These are phyloP conservation scores for Venturia aucupariae DNA, from an alignment of 2,329 filamentous ascomycete species.

Conservation along the genomic window DNA sequence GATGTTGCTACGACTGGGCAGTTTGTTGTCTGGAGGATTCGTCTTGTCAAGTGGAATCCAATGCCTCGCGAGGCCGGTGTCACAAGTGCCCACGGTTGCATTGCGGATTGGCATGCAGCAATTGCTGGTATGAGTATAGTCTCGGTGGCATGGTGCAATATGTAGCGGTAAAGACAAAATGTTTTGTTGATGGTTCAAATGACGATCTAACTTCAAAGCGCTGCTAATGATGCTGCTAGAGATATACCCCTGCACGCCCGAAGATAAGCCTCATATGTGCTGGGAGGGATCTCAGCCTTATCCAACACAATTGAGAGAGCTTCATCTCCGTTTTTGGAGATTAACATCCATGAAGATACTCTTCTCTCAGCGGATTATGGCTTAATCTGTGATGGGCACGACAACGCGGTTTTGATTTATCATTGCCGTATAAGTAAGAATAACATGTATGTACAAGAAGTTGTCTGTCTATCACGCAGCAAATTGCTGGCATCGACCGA, in stretches of 20 bases:
- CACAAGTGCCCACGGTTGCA: slow-evolving; percentile 42
- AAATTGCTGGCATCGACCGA: no score
- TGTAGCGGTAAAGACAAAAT: not conserved
- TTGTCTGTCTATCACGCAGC: no score
- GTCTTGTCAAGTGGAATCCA: slow-evolving; percentile 51
- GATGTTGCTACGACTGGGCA: slow-evolving; percentile 53
- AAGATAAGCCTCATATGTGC: not conserved
- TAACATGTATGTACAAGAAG: no score
- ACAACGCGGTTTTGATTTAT: no score
- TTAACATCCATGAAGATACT: no score
- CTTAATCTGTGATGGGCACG: no score
- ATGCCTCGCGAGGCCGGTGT: slow-evolving; percentile 55
- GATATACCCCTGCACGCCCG: not conserved
- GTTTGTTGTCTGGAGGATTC: slow-evolving; percentile 47
- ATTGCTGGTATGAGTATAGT: not conserved
- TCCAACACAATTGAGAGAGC: not conserved
- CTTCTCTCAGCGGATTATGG: no score
- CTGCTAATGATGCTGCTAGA: slow-evolving; percentile 1
- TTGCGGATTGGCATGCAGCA: slow-evolving; percentile 17
- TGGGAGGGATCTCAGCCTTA: not conserved
- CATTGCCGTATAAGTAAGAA: no score
- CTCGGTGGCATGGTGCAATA: not conserved
- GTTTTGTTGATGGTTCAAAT: not conserved
- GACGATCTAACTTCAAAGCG: slow-evolving; percentile 9
- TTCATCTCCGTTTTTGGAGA: no score